These are phyloP conservation scores for Copromyces sp. DNA, from an alignment of 495 filamentous ascomycete species.

Conservation along the genomic window DNA sequence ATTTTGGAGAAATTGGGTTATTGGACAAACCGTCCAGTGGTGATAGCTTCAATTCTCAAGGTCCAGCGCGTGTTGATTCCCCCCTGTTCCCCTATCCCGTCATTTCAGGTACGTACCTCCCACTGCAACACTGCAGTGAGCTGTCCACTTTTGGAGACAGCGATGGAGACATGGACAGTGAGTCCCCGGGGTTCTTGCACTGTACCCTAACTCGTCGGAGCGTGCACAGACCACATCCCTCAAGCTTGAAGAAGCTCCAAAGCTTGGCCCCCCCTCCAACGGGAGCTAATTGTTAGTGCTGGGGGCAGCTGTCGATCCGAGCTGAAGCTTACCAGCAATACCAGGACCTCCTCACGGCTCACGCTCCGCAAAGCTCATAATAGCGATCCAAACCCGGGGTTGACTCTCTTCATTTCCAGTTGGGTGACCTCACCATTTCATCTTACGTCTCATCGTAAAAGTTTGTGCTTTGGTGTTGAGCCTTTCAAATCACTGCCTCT, in stretches of 20 bases:
- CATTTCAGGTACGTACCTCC: neutral
- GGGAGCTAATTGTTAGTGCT: neutral
- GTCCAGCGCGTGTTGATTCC: neutral
- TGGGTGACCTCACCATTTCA: neutral
- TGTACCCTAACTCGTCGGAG: neutral
- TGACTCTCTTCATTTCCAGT: neutral
- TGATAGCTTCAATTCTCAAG: neutral
- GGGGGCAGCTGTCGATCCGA: neutral
- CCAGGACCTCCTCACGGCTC: neutral
- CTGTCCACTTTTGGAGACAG: neutral
- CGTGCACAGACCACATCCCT: neutral
- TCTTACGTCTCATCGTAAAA: neutral
- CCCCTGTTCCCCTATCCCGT: neutral
- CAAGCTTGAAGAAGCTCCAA: neutral
- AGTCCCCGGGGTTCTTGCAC: neutral
- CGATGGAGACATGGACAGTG: neutral
- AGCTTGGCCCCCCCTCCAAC: neutral
- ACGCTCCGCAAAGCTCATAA: too few species aligned
- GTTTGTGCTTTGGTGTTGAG: neutral
- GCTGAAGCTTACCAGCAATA: neutral
- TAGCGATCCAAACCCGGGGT: neutral
- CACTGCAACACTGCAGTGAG: neutral
- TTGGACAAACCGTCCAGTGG: neutral
- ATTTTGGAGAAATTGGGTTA: conserved; percentile 26
- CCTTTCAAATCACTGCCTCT: neutral